Evolutionary conservation across 2,329 filamentous ascomycete species (phyloP).

Genomic region (Stachybotrys elegans): DNA sequence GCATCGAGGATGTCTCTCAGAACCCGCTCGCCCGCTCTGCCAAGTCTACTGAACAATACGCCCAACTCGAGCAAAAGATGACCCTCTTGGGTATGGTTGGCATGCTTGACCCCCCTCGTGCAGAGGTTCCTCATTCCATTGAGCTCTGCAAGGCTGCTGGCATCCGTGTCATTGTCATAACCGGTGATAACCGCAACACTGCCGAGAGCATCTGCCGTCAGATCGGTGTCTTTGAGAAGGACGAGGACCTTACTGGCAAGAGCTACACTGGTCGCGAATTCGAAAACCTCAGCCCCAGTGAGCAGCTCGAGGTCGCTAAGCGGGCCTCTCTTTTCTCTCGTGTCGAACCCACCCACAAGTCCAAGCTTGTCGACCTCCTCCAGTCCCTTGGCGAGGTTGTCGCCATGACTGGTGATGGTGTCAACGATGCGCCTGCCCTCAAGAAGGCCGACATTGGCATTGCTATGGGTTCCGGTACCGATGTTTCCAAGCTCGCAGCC

Average conservation of each 20-base stretch:
- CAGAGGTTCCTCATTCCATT: constrained; percentile 84
- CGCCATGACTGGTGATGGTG: constrained; percentile 98
- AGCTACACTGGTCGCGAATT: constrained; percentile 95
- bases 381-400: constrained; percentile 92
- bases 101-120: constrained; percentile 94
- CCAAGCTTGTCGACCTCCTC: constrained; percentile 92
- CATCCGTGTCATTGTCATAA: constrained; percentile 96
- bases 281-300: constrained; percentile 70
- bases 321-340: constrained; percentile 89
- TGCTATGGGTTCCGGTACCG: constrained; percentile 96
- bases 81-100: constrained; percentile 89
- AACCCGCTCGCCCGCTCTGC: constrained; percentile 68
- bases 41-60: constrained; percentile 78
- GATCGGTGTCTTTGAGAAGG: constrained; percentile 82
- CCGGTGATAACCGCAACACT: constrained; percentile 95
- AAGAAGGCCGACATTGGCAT: constrained; percentile 99
- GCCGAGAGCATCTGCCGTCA: constrained; percentile 96
- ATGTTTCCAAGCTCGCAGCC: constrained; percentile 91
- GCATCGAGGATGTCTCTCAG: constrained; percentile 67
- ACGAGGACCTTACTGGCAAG: constrained; percentile 83
- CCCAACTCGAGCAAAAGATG: constrained; percentile 85
- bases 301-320: constrained; percentile 81
- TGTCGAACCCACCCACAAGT: constrained; percentile 94
- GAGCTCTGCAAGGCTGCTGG: constrained; percentile 86
- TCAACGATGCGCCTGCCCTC: constrained; percentile 94